These are phyloP conservation scores for Boletus speciosus DNA, from an alignment of 768 basidiomycete genomes.

Conservation along the genomic window DNA sequence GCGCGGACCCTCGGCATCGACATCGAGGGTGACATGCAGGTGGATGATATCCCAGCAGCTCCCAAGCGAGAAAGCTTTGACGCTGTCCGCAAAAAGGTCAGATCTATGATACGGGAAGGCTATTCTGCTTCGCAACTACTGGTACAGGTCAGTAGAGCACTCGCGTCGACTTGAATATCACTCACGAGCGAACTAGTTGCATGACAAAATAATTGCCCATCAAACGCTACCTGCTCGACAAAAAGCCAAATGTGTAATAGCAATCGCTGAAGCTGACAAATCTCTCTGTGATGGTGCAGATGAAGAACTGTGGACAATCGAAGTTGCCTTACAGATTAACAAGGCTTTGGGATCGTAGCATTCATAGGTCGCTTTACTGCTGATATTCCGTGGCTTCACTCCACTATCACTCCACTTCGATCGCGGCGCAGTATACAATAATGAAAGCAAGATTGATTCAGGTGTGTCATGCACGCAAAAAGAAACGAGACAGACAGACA, in stretches of 20 bases:
- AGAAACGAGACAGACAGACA: slow-evolving; percentile 14
- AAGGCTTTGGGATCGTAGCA: slow-evolving; percentile 46
- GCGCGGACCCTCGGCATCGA: slow-evolving; percentile 74
- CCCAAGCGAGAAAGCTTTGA: slow-evolving; percentile 46
- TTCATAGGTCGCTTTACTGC: neutral
- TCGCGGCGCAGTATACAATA: neutral
- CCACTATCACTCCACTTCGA: neutral
- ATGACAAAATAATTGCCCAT: slow-evolving; percentile 85
- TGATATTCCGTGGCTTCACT: no score
- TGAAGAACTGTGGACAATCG: slow-evolving; percentile 92
- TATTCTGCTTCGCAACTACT: slow-evolving; percentile 91
- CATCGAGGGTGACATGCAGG: slow-evolving; percentile 51
- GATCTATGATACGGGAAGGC: slow-evolving; percentile 76
- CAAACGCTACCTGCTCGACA: slow-evolving; percentile 75
- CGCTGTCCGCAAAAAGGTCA: slow-evolving; percentile 67
- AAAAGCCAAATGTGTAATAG: slow-evolving; percentile 76
- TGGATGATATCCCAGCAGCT: slow-evolving; percentile 31
- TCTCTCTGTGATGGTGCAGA: slow-evolving; percentile 94
- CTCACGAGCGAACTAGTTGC: slow-evolving; percentile 53
- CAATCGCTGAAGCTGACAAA: slow-evolving; percentile 94
- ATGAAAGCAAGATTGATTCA: slow-evolving; percentile 10
- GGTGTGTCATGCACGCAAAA: slow-evolving; percentile 11
- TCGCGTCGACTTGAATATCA: slow-evolving; percentile 2
- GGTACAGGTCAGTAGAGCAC: slow-evolving; percentile 60
- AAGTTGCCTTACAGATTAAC: slow-evolving; percentile 77